Evolutionary conservation across 208 protist species (phyloP).

Genomic region (Trypanosoma congolense): DNA sequence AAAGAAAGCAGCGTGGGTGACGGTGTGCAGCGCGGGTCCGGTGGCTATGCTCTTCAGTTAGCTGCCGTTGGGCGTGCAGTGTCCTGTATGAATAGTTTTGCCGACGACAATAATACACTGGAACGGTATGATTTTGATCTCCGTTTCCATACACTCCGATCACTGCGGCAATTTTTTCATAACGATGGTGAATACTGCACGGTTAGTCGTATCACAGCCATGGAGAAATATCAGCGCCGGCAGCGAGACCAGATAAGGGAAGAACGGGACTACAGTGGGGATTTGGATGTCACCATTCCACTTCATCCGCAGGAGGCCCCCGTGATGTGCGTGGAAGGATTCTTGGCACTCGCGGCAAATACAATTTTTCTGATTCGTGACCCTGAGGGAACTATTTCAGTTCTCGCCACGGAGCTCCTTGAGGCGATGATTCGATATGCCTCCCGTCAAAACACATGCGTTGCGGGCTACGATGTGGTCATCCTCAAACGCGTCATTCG

Average conservation of each 20-base stretch:
- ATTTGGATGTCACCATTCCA: conserved; percentile 54
- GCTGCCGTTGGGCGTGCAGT: conserved; percentile 57
- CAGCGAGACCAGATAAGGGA: background rate
- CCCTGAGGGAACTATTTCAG: conserved; percentile 70
- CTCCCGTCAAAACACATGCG: conserved; percentile 17
- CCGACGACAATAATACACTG: conserved; percentile 31
- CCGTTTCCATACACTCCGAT: conserved; percentile 80
- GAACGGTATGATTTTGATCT: conserved; percentile 85
- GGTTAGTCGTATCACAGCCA: no score
- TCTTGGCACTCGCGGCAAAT: conserved; percentile 58
- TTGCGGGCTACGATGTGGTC: conserved; percentile 22
- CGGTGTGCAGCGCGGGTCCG: conserved; percentile 2
- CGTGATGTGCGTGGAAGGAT: conserved; percentile 54
- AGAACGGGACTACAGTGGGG: conserved; percentile 65
- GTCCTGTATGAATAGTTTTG: conserved; percentile 73
- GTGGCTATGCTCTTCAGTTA: conserved; percentile 33
- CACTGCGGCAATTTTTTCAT: conserved; percentile 71
- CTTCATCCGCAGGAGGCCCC: conserved; percentile 38
- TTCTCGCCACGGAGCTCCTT: conserved; percentile 55
- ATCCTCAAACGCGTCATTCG: conserved; percentile 71
- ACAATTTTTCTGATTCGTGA: conserved; percentile 84
- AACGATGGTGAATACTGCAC: conserved; percentile 56
- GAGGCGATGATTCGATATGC: conserved; percentile 79
- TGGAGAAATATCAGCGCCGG: conserved; percentile 4
- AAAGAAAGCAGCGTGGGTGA: conserved; percentile 1